These are phyloP conservation scores for Balakata baccata DNA, from an alignment of 345 rosid species.

Conservation along the genomic window DNA sequence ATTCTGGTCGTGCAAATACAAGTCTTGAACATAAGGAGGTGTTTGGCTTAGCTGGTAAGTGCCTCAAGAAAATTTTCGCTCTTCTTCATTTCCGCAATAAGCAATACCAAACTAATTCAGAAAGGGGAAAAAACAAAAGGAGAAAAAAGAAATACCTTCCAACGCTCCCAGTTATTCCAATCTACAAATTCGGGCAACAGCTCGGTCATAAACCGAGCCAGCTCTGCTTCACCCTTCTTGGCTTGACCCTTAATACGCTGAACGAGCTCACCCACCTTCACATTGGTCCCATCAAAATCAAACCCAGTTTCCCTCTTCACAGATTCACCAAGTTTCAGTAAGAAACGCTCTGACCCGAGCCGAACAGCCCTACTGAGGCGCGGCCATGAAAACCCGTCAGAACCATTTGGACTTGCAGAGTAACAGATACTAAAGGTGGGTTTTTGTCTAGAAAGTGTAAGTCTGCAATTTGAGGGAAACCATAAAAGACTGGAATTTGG, in stretches of 20 bases:
- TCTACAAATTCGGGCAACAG: slow-evolving; percentile 49
- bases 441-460: slow-evolving; percentile 29
- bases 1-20: not conserved
- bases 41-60: too few species aligned
- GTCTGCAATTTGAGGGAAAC: slow-evolving; percentile 30
- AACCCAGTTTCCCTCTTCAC: slow-evolving; percentile 68
- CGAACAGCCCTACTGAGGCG: slow-evolving; percentile 43
- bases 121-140: too few species aligned
- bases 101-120: not conserved
- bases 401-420: slow-evolving; percentile 43
- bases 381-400: slow-evolving; percentile 60
- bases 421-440: slow-evolving; percentile 40
- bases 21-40: not conserved
- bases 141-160: slow-evolving; percentile 58
- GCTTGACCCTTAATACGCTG: slow-evolving; percentile 39
- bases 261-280: slow-evolving; percentile 40
- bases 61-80: too few species aligned
- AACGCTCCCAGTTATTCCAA: slow-evolving; percentile 78
- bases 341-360: slow-evolving; percentile 50
- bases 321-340: slow-evolving; percentile 53
- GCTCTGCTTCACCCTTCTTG: slow-evolving; percentile 40
- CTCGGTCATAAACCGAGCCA: slow-evolving; percentile 51
- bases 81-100: too few species aligned
- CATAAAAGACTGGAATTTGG: slow-evolving; percentile 24
- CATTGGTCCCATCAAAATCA: slow-evolving; percentile 46